Percentiles rank a stretch among this genome's conserved stretches.
phyloP scores from a whole-genome alignment of 176 grass and related monocot species.

The Avena sativa region DNA sequence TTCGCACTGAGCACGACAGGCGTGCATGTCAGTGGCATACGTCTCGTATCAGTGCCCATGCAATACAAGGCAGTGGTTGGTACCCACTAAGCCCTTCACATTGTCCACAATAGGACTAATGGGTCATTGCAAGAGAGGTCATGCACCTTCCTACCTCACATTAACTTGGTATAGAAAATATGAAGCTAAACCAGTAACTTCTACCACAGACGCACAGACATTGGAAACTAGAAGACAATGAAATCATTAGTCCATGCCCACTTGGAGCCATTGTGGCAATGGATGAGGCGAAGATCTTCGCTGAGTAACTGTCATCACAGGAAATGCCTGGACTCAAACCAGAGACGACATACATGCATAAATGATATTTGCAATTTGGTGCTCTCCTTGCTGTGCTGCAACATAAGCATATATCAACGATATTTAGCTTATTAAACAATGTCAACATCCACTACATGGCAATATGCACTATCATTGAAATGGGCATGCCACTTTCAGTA shows the following conservation, averaged over 20 bases:
- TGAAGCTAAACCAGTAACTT: not conserved
- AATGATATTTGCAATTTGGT: slow-evolving; percentile 27
- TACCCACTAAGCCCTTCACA: slow-evolving; percentile 45
- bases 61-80: slow-evolving; percentile 45
- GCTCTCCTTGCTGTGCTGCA: slow-evolving; percentile 13
- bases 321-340: slow-evolving; percentile 1
- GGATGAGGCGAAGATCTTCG: not conserved
- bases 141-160: slow-evolving; percentile 50
- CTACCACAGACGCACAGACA: slow-evolving; percentile 10
- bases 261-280: not conserved
- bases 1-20: slow-evolving; percentile 38
- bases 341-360: slow-evolving; percentile 11
- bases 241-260: slow-evolving; percentile 23
- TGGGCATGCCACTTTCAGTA: slow-evolving; percentile 3
- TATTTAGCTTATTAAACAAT: slow-evolving; percentile 19
- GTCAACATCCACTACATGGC: slow-evolving; percentile 9
- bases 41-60: slow-evolving; percentile 58
- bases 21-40: slow-evolving; percentile 33
- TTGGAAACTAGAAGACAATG: slow-evolving; percentile 16
- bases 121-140: slow-evolving; percentile 36
- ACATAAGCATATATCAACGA: slow-evolving; percentile 15
- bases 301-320: not conserved
- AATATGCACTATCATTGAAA: slow-evolving; percentile 1
- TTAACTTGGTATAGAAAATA: slow-evolving; percentile 31
- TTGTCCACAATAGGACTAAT: slow-evolving; percentile 39